Evolutionary conservation across 2,329 filamentous ascomycete genomes (phyloP), one percentile per base, ranked within the genome.

Genomic region (Neonectria faginata): DNA sequence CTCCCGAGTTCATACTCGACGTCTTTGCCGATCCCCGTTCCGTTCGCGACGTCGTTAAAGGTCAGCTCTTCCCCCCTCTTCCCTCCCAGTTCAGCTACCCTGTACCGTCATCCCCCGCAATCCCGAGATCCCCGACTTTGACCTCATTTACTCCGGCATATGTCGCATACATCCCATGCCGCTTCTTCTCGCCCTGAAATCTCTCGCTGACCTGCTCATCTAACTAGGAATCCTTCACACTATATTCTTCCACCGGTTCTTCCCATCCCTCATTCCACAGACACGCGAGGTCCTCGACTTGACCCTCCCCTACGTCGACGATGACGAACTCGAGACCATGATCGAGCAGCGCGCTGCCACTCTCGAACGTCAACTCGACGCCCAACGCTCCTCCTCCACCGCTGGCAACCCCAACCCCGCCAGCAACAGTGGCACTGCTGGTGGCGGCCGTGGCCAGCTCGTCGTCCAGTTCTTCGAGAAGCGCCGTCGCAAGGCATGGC

Each of bases 231-330:
- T 97, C 78, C 87, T 98, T 54, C 94, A 97, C 79, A 97, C 94
- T 55, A 97, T 98, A 79, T 99, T 98, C 88, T 98, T 98, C 86
- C 94, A 97, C 83, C 92, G 96, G 76, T 97, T 95, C 87, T 97
- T 98, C 84, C 93, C 93, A 62, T 90, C 93, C 63, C 87, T 97
- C 72, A 84, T 88, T 45, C 95, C 96, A 6, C 88, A 89, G 68
- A 94, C 93, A 68, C 91, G 93, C 81, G 94, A 97, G 76, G 89
- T 97, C 68, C 90, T 97, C 70, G 94, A 97, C 80, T 87, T 97
- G 66, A 94, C 93, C 36, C 88, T 98, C 29, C 94, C 96, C 56
- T 92, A 92, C 74, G 92, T 98, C 75, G 89, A 94, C 77, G 93
- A 97, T 76, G 91, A 91, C 69, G 93, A 97, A 79, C 90, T 98